Evolutionary conservation across 306 rosid genomes (phyloP).

Genomic region (Sindora glabra): DNA sequence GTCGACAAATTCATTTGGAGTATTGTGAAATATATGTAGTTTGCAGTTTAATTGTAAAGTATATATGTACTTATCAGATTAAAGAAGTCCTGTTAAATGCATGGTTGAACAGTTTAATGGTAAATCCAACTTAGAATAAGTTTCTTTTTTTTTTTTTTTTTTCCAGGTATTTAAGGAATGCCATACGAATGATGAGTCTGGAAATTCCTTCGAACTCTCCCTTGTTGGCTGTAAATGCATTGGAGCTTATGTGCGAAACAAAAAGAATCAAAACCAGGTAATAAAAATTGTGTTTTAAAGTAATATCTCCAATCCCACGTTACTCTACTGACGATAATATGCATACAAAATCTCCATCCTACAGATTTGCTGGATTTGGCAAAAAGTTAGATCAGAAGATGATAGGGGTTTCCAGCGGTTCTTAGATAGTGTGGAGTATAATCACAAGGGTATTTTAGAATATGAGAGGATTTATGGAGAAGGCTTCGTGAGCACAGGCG

Average conservation of each 20-base stretch:
- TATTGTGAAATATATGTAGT: not conserved
- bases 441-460: conserved; percentile 35
- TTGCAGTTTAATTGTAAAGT: too few species aligned
- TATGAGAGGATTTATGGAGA: conserved; percentile 55
- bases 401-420: conserved; percentile 58
- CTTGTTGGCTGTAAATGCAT: conserved; percentile 88
- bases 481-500: conserved; percentile 72
- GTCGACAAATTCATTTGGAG: not conserved
- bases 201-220: conserved; percentile 74
- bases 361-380: conserved; percentile 92
- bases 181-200: conserved; percentile 41
- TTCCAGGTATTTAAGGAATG: conserved; percentile 70
- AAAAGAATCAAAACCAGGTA: conserved; percentile 96
- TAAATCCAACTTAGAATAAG: not conserved
- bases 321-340: conserved; percentile 8
- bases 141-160: not conserved
- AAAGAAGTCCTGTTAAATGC: not conserved
- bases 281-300: not conserved
- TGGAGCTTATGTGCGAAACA: conserved; percentile 89
- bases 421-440: conserved; percentile 53
- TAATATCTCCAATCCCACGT: not conserved
- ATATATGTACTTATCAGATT: not conserved
- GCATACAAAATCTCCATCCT: conserved; percentile 9
- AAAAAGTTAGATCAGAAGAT: conserved; percentile 40
- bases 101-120: not conserved